Conservation (phyloP, 1,284 basidiomycete genomes). For the Pseudozyma tsukubaensis region DNA sequence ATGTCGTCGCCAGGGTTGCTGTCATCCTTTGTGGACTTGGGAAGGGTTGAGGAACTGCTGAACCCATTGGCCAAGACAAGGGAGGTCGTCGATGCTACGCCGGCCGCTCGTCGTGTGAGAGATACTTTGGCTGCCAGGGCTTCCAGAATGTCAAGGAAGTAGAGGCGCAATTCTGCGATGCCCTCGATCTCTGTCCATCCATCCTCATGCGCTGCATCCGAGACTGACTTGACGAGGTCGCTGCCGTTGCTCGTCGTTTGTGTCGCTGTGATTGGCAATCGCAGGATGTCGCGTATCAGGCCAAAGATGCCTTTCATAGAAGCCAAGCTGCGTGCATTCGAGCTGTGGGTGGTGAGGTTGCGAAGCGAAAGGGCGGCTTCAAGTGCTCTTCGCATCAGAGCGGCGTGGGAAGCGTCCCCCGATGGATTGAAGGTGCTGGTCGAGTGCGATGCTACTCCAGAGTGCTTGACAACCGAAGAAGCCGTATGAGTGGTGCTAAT, state of each 20-base stretch:
- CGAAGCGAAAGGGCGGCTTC: constrained; percentile 59
- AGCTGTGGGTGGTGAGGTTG: constrained; percentile 40
- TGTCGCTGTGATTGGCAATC: constrained; percentile 21
- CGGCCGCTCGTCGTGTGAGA: constrained; percentile 46
- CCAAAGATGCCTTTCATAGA: constrained; percentile 29
- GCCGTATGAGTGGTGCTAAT: not conserved
- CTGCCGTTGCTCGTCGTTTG: not conserved
- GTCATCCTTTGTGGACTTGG: constrained; percentile 1
- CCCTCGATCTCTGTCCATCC: constrained; percentile 56
- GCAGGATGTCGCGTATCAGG: constrained; percentile 47
- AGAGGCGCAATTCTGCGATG: constrained; percentile 57
- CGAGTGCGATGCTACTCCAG: not conserved
- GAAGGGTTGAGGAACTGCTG: not conserved
- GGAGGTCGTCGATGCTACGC: not conserved
- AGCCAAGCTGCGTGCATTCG: constrained; percentile 44
- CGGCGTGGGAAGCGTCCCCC: constrained; percentile 37
- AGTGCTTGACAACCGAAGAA: constrained; percentile 1
- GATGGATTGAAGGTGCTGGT: constrained; percentile 18
- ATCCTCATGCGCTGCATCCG: constrained; percentile 22
- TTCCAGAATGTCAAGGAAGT: constrained; percentile 65
- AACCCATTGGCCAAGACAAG: constrained; percentile 1
- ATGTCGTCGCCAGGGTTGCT: constrained; percentile 41
- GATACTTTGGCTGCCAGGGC: constrained; percentile 36
- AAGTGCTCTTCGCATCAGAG: constrained; percentile 56
- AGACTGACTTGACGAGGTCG: not conserved